A percentile compares a stretch with the other conserved stretches of the same genome.
These are phyloP conservation scores for Endocalyx cinctus DNA, from an alignment of 2,329 filamentous ascomycete genomes.

Conservation along the genomic window DNA sequence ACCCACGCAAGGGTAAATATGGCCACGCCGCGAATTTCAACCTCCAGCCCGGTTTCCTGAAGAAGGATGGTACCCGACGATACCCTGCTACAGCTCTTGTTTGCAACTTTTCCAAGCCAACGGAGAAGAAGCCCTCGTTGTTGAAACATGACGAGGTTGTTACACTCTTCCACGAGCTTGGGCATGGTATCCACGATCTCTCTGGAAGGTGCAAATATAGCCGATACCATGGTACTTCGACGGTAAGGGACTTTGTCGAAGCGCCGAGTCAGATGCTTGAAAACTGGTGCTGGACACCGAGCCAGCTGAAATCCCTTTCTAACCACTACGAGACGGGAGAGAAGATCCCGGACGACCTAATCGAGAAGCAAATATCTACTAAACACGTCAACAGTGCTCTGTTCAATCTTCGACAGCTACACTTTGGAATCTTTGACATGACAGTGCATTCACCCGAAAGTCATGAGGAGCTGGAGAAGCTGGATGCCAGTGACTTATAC, in stretches of 20 bases:
- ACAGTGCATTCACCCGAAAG: constrained; percentile 65
- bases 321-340: constrained; percentile 68
- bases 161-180: constrained; percentile 75
- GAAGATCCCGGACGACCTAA: constrained; percentile 69
- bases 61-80: constrained; percentile 62
- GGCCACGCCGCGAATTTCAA: constrained; percentile 83
- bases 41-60: constrained; percentile 66
- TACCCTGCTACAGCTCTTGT: constrained; percentile 78
- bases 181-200: constrained; percentile 67
- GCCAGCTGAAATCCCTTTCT: constrained; percentile 61
- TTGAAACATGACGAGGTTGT: constrained; percentile 81
- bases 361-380: constrained; percentile 68
- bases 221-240: constrained; percentile 64
- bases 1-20: constrained; percentile 78
- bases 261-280: constrained; percentile 70
- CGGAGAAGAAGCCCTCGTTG: constrained; percentile 68
- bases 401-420: constrained; percentile 72
- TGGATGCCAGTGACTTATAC: constrained; percentile 64
- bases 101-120: constrained; percentile 82
- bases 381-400: constrained; percentile 79
- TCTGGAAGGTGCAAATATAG: constrained; percentile 58
- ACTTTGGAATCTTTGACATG: constrained; percentile 84
- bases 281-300: constrained; percentile 70
- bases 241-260: constrained; percentile 66
- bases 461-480: constrained; percentile 62